Percentiles rank a stretch among this genome's conserved stretches.
Evolutionary conservation across 2,329 filamentous ascomycete species (phyloP).

Genomic region (Exophiala mesophila): DNA sequence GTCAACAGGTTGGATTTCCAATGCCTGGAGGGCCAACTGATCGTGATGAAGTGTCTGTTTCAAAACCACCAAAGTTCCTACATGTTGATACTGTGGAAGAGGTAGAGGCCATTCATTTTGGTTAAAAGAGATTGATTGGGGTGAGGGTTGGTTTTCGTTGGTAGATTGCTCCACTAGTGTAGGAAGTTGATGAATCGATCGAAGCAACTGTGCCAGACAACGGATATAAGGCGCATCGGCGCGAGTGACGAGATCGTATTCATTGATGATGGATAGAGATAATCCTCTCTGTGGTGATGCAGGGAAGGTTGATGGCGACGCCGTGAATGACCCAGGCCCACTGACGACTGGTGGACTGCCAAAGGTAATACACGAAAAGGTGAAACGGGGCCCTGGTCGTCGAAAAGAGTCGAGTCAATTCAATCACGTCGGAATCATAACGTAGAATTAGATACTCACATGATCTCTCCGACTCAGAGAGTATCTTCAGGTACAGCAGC

Average conservation of each 20-base stretch:
- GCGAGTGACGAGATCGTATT: constrained; percentile 4
- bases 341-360: constrained; percentile 1
- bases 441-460: no score
- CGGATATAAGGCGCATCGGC: constrained; percentile 1
- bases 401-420: background rate
- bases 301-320: no score
- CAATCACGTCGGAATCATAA: no score
- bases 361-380: constrained; percentile 2
- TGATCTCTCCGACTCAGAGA: background rate
- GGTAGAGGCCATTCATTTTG: constrained; percentile 1
- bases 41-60: background rate
- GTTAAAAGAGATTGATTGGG: background rate
- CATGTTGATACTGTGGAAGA: background rate
- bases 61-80: background rate
- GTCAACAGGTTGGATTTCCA: background rate
- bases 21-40: background rate
- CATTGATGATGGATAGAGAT: constrained; percentile 1
- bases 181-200: background rate
- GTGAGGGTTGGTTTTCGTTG: background rate
- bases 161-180: background rate
- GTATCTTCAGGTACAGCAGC: constrained; percentile 1
- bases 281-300: no score
- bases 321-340: no score
- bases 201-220: background rate
- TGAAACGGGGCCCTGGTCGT: background rate